Evolutionary conservation across 768 basidiomycete species (phyloP), one percentile per base, ranked within the genome.

Genomic region (Xerocomellus chrysenteron): DNA sequence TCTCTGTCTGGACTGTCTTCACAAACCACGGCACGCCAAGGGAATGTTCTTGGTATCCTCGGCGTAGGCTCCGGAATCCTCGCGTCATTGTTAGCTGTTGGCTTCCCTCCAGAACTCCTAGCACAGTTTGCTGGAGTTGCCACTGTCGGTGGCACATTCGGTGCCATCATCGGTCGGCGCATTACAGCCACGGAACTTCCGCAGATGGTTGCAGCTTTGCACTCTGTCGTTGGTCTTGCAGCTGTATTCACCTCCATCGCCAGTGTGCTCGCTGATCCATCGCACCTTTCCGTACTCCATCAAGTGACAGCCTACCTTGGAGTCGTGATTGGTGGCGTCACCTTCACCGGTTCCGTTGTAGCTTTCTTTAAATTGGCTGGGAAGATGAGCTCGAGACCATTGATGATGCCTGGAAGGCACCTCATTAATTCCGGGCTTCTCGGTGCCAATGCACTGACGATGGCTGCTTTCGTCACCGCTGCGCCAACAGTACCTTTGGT

Each of bases 281-380:
- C 80, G 5, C 91, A 94, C 68, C 74, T 86, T 24, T 80, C 87
- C 4, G 85, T 77, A 10, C 75, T 94, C 41, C 92, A 94, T 69
- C 78, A 89, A 48, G 83, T 91, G 33, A 90, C 91, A 1, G 92
- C 92, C 4, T 94, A 94, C 67, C 80, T 94, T 26, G 89, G 92
- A 13, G 86, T 92, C 33, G 82, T 92, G 51, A 92, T 94, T 67
- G 91, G 88, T 73, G 92, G 92, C 55, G 78, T 94, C 50, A 94
- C 92, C 0, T 94, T 94, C 66, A 94, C 92, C 4, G 92, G 92
- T 28, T 93, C 92, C 1, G 84, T 94, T 42, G 88, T 94, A 16
- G 92, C 92, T 5, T 94, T 92, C 80, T 72, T 94, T 45, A 94
- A 94, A 68, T 78, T 94, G 37, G 90, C 91, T 7, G 92, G 88